A percentile compares a stretch with the other conserved stretches of the same genome.
Conservation (phyloP, 2,329 filamentous ascomycete species). For the Neonectria coccinea region DNA sequence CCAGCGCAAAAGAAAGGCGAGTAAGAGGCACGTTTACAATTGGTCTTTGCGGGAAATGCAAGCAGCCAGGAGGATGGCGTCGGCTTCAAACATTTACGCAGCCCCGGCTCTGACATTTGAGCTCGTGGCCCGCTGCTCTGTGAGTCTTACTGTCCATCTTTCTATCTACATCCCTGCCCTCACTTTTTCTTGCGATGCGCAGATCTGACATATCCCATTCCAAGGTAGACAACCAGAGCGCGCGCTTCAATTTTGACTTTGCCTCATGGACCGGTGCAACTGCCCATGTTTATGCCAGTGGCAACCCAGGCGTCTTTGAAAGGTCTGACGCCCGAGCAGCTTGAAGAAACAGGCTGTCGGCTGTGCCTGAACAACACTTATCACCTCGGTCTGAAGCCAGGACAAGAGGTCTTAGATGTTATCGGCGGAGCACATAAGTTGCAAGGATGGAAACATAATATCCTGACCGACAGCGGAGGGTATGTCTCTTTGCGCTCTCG, state of each 20-base stretch:
- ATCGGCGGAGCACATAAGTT: conserved; percentile 94
- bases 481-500: conserved; percentile 49
- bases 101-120: conserved; percentile 82
- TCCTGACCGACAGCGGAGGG: conserved; percentile 85
- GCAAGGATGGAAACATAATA: conserved; percentile 95
- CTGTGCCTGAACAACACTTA: conserved; percentile 99
- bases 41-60: conserved; percentile 44
- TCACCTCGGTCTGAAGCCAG: conserved; percentile 93
- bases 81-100: conserved; percentile 61
- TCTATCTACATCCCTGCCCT: conserved; percentile 19
- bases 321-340: conserved; percentile 90
- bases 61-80: conserved; percentile 59
- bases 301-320: conserved; percentile 97
- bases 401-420: conserved; percentile 86
- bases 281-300: conserved; percentile 98
- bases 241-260: conserved; percentile 88
- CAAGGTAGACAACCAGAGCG: conserved; percentile 85
- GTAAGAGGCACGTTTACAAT: conserved; percentile 14
- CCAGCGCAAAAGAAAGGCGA: conserved; percentile 23
- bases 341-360: conserved; percentile 89
- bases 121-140: conserved; percentile 81
- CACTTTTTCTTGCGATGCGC: conserved; percentile 16
- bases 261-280: conserved; percentile 89
- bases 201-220: conserved; percentile 34
- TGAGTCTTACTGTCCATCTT: conserved; percentile 57